Base-by-base conservation (phyloP, 495 filamentous ascomycete genomes). In the Penicillium bialowiezense region DNA sequence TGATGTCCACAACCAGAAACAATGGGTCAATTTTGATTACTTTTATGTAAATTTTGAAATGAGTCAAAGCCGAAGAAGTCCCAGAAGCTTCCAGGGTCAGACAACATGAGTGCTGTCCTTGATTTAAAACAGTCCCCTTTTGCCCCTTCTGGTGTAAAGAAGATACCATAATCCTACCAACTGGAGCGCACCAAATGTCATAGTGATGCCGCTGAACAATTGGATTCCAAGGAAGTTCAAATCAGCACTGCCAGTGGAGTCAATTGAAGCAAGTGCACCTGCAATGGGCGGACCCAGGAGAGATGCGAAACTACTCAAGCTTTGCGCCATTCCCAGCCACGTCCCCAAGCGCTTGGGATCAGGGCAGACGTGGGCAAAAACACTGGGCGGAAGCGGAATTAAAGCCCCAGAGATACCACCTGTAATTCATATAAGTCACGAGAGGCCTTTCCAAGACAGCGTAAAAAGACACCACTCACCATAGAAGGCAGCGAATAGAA, bases 281-380 rank as follows among this genome's bases (percentile, higher is more conserved):
- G 79, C 84, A 36, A 90, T 78, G 1, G 87, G 86, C 13, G 84
- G 74, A 0, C 87, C 86, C 15, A 82, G 82, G 28, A 90, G 65
- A 21, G 72, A 73, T 3, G 87, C 85, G 47, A 90, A 80, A 41
- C 81, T 82, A 26, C 80, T 74, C 39, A 88, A 76, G 9, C 75
- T 81, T 44, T 89, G 87, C n/a, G 81, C 73, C 84, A 90, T 88
- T 14, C 86, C 88, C 63, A 89, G 78, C 40, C 85, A 74, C 36
- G 79, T 76, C 0, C 88, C 84, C 14, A 77, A 66, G 54, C 82
- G 84, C 1, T 71, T 64, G 48, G 79, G 49, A 56, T 90, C 80
- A 5, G 58, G 59, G 45, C 78, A 83, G 42, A 89, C 81, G 53
- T 87, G 84, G 1, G 82, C 80, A 36, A 86, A 67, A 17, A 84